A percentile compares a stretch with the other conserved stretches of the same genome.
Evolutionary conservation across 2,329 filamentous ascomycete species (phyloP).

Genomic region (Colletotrichum phormii): DNA sequence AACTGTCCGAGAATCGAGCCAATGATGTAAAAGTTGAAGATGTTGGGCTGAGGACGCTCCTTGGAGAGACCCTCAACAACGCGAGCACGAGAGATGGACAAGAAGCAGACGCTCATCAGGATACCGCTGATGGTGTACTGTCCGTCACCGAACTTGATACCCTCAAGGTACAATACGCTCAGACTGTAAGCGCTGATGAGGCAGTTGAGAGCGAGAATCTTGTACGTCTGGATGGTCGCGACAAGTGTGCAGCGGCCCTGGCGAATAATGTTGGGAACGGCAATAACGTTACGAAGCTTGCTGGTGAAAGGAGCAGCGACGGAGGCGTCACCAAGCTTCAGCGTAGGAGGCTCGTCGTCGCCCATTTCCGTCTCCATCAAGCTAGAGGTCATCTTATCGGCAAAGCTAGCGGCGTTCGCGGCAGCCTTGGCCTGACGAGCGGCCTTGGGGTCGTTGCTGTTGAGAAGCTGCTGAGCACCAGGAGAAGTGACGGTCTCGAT

Average conservation of each 20-base stretch:
- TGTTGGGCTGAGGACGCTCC: conserved; percentile 97
- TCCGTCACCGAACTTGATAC: conserved; percentile 98
- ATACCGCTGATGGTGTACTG: conserved; percentile 99
- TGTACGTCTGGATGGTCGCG: conserved; percentile 99
- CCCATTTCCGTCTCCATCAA: conserved; percentile 94
- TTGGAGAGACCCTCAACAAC: conserved; percentile 96
- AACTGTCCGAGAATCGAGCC: conserved; percentile 98
- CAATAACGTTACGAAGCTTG: conserved; percentile 96
- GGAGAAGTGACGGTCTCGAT: conserved; percentile 76
- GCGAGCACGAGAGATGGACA: conserved; percentile 97
- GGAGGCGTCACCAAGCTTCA: conserved; percentile 97
- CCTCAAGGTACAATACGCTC: conserved; percentile 94
- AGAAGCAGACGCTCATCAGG: conserved; percentile 99
- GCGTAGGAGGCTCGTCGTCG: conserved; percentile 90
- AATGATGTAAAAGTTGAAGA: conserved; percentile 99
- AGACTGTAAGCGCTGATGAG: conserved; percentile 97
- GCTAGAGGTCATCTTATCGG: conserved; percentile 84
- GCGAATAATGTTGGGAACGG: conserved; percentile 97
- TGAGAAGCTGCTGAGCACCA: conserved; percentile 70
- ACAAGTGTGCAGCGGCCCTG: conserved; percentile 98
- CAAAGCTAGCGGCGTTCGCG: conserved; percentile 80
- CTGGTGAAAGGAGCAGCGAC: conserved; percentile 98
- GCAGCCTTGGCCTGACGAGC: conserved; percentile 74
- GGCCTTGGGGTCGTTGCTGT: conserved; percentile 61
- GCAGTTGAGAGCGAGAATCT: conserved; percentile 97